Conservation (phyloP, 2,329 filamentous ascomycete species). For the Phoma herbarum region DNA sequence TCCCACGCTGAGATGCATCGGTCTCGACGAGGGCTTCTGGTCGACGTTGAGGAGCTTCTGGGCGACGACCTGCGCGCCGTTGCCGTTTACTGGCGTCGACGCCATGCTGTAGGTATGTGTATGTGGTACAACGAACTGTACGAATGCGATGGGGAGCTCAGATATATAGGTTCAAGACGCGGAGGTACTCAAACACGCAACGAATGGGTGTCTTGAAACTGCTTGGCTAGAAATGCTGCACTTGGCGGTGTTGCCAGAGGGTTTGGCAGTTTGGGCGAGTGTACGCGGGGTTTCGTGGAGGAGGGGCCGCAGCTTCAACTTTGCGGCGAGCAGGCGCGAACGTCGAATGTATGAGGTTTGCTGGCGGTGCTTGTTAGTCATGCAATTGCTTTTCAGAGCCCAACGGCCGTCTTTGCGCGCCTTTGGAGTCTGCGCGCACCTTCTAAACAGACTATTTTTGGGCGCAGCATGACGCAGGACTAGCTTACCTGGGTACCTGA, state of each 20-base stretch:
- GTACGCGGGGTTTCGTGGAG: conserved; percentile 2
- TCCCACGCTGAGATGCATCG: conserved; percentile 82
- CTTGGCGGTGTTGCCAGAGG: conserved; percentile 21
- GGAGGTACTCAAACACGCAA: conserved; percentile 7
- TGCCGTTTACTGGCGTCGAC: conserved; percentile 46
- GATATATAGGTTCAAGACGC: conserved; percentile 14
- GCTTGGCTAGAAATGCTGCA: conserved; percentile 22
- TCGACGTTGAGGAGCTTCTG: conserved; percentile 65
- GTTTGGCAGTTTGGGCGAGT: conserved; percentile 16
- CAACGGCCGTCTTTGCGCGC: neutral
- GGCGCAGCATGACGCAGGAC: conserved; percentile 28
- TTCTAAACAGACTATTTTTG: conserved; percentile 24
- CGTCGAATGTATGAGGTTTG: conserved; percentile 18
- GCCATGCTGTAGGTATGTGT: conserved; percentile 37
- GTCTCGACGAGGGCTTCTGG: conserved; percentile 82
- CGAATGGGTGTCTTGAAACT: conserved; percentile 20
- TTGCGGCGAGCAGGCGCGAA: conserved; percentile 13
- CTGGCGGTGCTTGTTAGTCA: conserved; percentile 11
- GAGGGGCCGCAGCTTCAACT: conserved; percentile 20
- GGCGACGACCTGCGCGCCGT: conserved; percentile 33
- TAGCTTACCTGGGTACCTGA: conserved; percentile 27
- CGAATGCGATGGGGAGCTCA: neutral
- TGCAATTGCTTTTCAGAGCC: conserved; percentile 1
- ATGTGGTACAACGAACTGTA: conserved; percentile 8
- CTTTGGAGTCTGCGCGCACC: neutral